phyloP scores from a whole-genome alignment of 306 rosid species.

The Abrus precatorius region DNA sequence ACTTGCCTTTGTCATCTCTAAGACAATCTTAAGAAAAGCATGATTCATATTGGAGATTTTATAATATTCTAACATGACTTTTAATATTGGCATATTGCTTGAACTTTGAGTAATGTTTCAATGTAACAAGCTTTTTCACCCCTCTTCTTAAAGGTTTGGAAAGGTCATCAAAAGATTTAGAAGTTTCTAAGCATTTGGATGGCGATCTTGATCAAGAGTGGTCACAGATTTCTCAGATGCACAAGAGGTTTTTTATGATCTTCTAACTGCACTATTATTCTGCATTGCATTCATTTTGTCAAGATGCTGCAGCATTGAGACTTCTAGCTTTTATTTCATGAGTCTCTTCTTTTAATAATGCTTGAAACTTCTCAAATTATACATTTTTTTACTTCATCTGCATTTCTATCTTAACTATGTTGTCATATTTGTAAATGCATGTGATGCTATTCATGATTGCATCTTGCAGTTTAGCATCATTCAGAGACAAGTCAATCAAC shows the following conservation, averaged over 20 bases:
- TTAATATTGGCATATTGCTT: constrained; percentile 20
- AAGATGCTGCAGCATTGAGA: constrained; percentile 2
- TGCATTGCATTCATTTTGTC: constrained; percentile 22
- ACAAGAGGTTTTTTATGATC: constrained; percentile 62
- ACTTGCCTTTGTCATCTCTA: constrained; percentile 7
- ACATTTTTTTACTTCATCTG: constrained; percentile 29
- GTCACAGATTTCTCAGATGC: constrained; percentile 68
- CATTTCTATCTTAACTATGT: constrained; percentile 24
- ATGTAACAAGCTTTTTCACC: constrained; percentile 32
- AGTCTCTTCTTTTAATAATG: background rate
- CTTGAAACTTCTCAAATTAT: constrained; percentile 31
- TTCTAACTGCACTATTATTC: constrained; percentile 36
- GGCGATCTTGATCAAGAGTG: constrained; percentile 73
- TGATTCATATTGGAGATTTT: constrained; percentile 4
- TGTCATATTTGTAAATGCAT: background rate
- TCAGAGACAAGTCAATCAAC: constrained; percentile 83
- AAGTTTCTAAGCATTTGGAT: constrained; percentile 56
- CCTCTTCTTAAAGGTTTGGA: constrained; percentile 54
- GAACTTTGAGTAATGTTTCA: background rate
- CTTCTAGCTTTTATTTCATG: constrained; percentile 30
- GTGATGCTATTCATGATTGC: constrained; percentile 46
- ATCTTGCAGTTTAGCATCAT: constrained; percentile 72
- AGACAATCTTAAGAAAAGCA: constrained; percentile 1
- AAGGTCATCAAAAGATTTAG: constrained; percentile 52
- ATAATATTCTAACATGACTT: background rate